Conservation (phyloP, 768 basidiomycete species). For the Tulasnella sp. region DNA sequence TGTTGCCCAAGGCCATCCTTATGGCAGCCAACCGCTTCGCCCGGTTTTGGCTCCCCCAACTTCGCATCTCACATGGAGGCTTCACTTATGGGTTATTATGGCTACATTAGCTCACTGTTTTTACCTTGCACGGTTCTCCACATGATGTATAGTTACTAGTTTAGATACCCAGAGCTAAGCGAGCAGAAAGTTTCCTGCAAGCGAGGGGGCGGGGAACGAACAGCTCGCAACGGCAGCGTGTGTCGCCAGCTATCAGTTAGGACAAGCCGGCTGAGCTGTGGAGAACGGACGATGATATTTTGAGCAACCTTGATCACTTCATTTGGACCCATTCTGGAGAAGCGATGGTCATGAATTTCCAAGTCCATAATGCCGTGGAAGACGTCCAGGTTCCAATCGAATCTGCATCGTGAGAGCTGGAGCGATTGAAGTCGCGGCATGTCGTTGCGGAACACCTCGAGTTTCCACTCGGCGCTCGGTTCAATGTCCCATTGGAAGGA, state of each 20-base stretch:
- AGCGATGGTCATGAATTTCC: background rate
- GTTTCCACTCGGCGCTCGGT: background rate
- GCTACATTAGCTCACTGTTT: too few relatives aligned
- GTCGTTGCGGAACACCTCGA: background rate
- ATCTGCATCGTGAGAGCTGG: background rate
- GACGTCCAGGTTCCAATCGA: background rate
- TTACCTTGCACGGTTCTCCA: too few relatives aligned
- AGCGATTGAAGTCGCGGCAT: background rate
- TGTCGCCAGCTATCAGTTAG: background rate
- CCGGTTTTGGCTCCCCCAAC: too few relatives aligned
- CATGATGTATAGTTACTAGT: too few relatives aligned
- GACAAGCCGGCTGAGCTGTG: background rate
- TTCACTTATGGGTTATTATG: too few relatives aligned
- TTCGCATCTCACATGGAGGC: too few relatives aligned
- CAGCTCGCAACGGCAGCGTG: background rate
- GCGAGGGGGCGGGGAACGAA: background rate
- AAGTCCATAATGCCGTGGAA: background rate
- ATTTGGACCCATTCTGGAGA: background rate
- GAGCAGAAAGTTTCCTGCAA: background rate
- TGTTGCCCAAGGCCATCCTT: too few relatives aligned
- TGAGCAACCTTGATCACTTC: background rate
- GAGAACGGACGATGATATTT: background rate
- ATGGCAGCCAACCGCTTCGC: too few relatives aligned
- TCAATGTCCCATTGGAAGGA: background rate
- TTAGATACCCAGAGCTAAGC: too few relatives aligned